Percentiles rank a stretch among this genome's conserved stretches.
phyloP scores from a whole-genome alignment of 371 early-diverging fungal species.

The Apophysomyces elegans region DNA sequence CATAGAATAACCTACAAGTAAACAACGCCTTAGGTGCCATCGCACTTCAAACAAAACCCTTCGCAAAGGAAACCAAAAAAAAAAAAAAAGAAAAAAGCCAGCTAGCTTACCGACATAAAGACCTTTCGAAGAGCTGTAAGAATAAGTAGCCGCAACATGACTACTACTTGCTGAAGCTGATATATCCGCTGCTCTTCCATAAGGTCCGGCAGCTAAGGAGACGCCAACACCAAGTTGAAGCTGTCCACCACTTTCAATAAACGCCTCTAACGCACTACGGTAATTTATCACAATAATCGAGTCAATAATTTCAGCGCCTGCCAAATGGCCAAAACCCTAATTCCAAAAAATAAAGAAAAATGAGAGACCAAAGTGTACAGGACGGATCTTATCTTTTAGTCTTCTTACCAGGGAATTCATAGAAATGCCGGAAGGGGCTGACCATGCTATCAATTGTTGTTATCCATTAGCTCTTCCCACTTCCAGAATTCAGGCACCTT shows the following conservation, averaged over 20 bases:
- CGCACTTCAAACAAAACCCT: neutral
- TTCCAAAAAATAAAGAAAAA: neutral
- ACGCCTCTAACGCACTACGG: constrained; percentile 45
- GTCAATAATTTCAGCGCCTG: constrained; percentile 45
- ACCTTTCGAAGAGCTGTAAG: constrained; percentile 45
- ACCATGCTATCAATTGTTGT: constrained; percentile 38
- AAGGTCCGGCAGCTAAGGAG: constrained; percentile 43
- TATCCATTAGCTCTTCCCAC: neutral
- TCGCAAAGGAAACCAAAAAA: neutral
- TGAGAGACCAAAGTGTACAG: neutral
- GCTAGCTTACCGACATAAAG: constrained; percentile 29
- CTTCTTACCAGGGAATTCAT: constrained; percentile 38
- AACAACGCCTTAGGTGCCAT: too few species aligned
- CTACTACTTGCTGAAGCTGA: constrained; percentile 33
- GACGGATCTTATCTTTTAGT: neutral
- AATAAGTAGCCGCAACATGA: constrained; percentile 46
- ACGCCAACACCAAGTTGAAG: constrained; percentile 40
- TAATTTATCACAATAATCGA: constrained; percentile 50
- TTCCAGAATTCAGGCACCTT: neutral
- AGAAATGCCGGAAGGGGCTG: constrained; percentile 50
- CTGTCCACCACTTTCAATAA: constrained; percentile 48
- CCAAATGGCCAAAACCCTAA: constrained; percentile 43
- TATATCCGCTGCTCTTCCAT: constrained; percentile 37
- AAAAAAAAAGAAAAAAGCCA: neutral
- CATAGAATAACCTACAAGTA: constrained; percentile 35